Evolutionary conservation across 257 asterid species (phyloP).

Genomic region (Nicotiana noctiflora): DNA sequence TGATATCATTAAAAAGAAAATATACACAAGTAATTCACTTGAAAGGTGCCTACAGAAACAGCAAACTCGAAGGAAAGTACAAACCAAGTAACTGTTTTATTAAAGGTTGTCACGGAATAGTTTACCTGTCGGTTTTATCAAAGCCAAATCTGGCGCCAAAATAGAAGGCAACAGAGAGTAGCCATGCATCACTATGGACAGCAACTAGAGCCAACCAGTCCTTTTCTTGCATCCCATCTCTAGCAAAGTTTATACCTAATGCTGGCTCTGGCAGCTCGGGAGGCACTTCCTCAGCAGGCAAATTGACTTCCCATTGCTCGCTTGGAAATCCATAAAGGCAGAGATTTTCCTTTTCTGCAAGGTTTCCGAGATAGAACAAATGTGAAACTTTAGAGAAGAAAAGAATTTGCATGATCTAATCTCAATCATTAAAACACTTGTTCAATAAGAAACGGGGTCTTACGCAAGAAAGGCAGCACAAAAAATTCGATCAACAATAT

Average conservation of each 20-base stretch:
- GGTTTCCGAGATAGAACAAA: neutral
- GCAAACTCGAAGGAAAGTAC: neutral
- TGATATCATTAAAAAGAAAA: neutral
- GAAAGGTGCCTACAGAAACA: neutral
- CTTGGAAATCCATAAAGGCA: constrained; percentile 38
- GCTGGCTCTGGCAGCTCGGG: constrained; percentile 50
- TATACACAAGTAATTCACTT: neutral
- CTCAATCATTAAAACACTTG: neutral
- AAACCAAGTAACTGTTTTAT: neutral
- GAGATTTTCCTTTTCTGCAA: constrained; percentile 36
- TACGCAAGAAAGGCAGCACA: constrained; percentile 32
- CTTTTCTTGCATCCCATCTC: constrained; percentile 45
- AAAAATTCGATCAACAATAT: constrained; percentile 28
- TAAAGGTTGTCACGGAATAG: neutral
- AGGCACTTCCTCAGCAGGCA: constrained; percentile 47
- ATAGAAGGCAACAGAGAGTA: constrained; percentile 35
- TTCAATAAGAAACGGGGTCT: neutral
- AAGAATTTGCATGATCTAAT: neutral
- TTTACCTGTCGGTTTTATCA: constrained; percentile 36
- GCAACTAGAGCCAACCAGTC: constrained; percentile 46
- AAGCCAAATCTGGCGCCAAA: constrained; percentile 47
- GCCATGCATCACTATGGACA: constrained; percentile 43
- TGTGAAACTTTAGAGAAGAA: neutral
- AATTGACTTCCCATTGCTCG: constrained; percentile 38
- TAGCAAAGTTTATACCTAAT: constrained; percentile 41